phyloP scores from a whole-genome alignment of 1,284 basidiomycete genomes.

The Austroboletus sp. region DNA sequence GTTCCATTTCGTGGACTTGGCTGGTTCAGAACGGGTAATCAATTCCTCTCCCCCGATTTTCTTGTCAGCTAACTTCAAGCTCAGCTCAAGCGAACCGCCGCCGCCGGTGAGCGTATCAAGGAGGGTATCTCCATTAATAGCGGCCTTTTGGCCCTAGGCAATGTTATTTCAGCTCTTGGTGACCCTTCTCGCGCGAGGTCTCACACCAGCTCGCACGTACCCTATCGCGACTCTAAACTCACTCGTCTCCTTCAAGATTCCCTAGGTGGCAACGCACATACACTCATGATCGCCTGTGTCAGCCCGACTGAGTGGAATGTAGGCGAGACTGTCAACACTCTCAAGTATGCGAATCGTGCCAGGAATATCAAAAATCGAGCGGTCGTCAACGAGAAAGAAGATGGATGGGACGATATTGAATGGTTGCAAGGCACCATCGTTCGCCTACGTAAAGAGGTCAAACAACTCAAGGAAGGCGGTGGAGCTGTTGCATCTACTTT shows the following conservation, averaged over 20 bases:
- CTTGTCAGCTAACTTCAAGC: constrained; percentile 17
- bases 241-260: constrained; percentile 93
- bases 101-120: constrained; percentile 90
- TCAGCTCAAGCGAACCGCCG: constrained; percentile 86
- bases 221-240: constrained; percentile 96
- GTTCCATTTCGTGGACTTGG: constrained; percentile 97
- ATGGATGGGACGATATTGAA: constrained; percentile 97
- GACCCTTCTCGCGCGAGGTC: constrained; percentile 80
- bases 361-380: constrained; percentile 96
- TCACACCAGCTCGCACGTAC: constrained; percentile 76
- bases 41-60: constrained; percentile 5
- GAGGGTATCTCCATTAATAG: constrained; percentile 98
- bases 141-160: constrained; percentile 91
- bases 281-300: constrained; percentile 97
- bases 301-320: constrained; percentile 94
- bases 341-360: constrained; percentile 97
- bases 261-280: constrained; percentile 95
- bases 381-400: constrained; percentile 88
- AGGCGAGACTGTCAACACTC: constrained; percentile 90
- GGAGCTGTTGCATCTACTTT: constrained; percentile 20
- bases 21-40: constrained; percentile 87
- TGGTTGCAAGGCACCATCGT: constrained; percentile 85
- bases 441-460: constrained; percentile 74
- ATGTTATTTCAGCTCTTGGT: constrained; percentile 97
- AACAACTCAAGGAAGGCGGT: constrained; percentile 72